phyloP scores from a whole-genome alignment of 768 basidiomycete species.

The Lepiota brunneoincarnata region DNA sequence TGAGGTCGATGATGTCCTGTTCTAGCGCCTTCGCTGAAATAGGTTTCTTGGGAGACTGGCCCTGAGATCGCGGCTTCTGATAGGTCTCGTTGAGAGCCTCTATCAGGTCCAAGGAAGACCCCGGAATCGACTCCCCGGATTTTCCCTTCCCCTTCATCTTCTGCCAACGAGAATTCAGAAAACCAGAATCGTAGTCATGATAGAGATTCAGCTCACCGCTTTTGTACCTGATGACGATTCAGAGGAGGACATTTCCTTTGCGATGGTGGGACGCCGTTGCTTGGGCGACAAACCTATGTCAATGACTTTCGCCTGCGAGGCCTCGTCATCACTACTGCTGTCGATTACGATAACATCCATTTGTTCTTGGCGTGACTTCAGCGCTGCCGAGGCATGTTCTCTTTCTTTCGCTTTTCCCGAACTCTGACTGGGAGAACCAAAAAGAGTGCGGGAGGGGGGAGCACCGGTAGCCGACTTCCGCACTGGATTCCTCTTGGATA shows the following conservation, averaged over 20 bases:
- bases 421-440: not conserved
- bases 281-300: not conserved
- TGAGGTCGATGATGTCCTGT: constrained; percentile 8
- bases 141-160: not conserved
- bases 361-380: not conserved
- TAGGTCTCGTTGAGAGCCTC: not conserved
- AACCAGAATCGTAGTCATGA: not conserved
- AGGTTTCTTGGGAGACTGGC: not conserved
- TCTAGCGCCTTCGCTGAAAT: not conserved
- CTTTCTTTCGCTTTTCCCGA: not conserved
- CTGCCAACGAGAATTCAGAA: not conserved
- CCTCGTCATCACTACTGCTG: constrained; percentile 5
- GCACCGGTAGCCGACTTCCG: not conserved
- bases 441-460: not conserved
- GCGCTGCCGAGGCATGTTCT: not conserved
- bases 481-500: not conserved
- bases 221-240: not conserved
- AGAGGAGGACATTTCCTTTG: not conserved
- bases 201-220: not conserved
- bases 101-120: not conserved
- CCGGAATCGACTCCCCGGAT: not conserved
- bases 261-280: not conserved
- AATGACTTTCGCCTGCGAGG: not conserved
- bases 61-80: not conserved
- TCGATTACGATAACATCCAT: not conserved